Evolutionary conservation across 352 stramenopile species (phyloP).

Genomic region (Phytophthora palmivora): DNA sequence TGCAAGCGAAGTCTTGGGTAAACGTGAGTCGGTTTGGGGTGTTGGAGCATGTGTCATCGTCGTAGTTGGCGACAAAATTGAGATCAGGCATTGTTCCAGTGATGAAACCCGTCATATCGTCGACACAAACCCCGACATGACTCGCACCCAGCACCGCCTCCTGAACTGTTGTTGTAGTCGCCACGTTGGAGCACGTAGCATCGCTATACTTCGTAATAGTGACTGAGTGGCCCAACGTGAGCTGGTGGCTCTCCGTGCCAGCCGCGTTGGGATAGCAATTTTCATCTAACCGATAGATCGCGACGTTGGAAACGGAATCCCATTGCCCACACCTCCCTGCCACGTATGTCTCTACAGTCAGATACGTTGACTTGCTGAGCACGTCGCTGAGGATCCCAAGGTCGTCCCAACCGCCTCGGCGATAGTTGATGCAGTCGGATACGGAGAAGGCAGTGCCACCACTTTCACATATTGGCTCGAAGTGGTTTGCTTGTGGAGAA

Average conservation of each 20-base stretch:
- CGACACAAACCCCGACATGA: not conserved
- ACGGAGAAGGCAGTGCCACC: slow-evolving; percentile 2
- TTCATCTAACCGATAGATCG: slow-evolving; percentile 14
- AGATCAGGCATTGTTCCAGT: not conserved
- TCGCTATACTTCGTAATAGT: slow-evolving; percentile 13
- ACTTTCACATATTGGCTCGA: slow-evolving; percentile 6
- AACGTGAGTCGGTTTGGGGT: slow-evolving; percentile 5
- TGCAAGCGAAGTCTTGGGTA: slow-evolving; percentile 11
- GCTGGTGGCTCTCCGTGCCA: slow-evolving; percentile 9
- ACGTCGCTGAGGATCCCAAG: slow-evolving; percentile 2
- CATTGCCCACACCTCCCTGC: not conserved
- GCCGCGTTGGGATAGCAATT: slow-evolving; percentile 22
- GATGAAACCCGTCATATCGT: slow-evolving; percentile 11
- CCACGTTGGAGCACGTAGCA: not conserved
- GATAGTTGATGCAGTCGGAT: slow-evolving; percentile 17
- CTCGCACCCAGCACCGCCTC: not conserved
- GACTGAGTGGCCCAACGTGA: slow-evolving; percentile 6
- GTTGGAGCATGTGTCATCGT: slow-evolving; percentile 10
- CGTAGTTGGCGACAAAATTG: slow-evolving; percentile 1
- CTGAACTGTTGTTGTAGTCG: not conserved
- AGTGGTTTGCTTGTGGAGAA: slow-evolving; percentile 12
- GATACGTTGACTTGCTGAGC: not conserved
- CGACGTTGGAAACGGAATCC: not conserved
- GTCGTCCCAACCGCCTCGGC: slow-evolving; percentile 7
- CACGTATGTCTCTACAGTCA: slow-evolving; percentile 16